Percentiles rank a stretch among this genome's conserved stretches.
Evolutionary conservation across 805 yeast genomes (phyloP).

Genomic region (Wickerhamiella sorbophila): DNA sequence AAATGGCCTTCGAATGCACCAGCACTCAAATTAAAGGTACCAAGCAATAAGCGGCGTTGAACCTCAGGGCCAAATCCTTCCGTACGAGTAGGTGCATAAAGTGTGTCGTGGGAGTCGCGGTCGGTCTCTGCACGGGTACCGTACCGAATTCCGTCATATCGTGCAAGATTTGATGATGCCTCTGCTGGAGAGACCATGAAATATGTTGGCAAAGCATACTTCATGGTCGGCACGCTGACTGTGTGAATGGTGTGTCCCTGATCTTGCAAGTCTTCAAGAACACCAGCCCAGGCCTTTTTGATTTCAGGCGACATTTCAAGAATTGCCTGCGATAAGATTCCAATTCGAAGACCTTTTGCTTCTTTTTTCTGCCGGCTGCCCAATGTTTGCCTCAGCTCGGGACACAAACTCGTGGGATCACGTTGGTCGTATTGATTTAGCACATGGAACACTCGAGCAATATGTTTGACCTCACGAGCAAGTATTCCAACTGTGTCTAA

Average conservation of each 20-base stretch:
- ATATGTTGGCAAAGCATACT: conserved; percentile 59
- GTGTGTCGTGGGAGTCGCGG: conserved; percentile 20
- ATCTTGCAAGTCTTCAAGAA: conserved; percentile 32
- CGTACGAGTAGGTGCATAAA: conserved; percentile 47
- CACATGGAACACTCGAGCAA: conserved; percentile 37
- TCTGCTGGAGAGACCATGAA: conserved; percentile 85
- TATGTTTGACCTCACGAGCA: conserved; percentile 33
- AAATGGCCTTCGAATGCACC: conserved; percentile 61
- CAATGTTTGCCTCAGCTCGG: conserved; percentile 12
- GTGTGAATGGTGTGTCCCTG: conserved; percentile 41
- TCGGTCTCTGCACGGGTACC: conserved; percentile 39
- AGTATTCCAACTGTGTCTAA: conserved; percentile 88
- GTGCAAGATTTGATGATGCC: conserved; percentile 79
- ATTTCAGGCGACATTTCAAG: conserved; percentile 38
- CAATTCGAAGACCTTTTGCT: conserved; percentile 35
- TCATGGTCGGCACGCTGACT: conserved; percentile 58
- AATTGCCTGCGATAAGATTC: conserved; percentile 59
- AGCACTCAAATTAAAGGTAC: conserved; percentile 73
- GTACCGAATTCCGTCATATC: conserved; percentile 83
- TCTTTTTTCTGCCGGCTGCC: background rate
- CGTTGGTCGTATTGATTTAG: conserved; percentile 49
- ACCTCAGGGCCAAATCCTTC: conserved; percentile 71
- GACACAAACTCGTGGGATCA: conserved; percentile 55
- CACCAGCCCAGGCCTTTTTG: conserved; percentile 32
- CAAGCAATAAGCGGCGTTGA: conserved; percentile 65